These are phyloP conservation scores for Amanita pseudoporphyria DNA, from an alignment of 768 basidiomycete genomes.

Conservation along the genomic window DNA sequence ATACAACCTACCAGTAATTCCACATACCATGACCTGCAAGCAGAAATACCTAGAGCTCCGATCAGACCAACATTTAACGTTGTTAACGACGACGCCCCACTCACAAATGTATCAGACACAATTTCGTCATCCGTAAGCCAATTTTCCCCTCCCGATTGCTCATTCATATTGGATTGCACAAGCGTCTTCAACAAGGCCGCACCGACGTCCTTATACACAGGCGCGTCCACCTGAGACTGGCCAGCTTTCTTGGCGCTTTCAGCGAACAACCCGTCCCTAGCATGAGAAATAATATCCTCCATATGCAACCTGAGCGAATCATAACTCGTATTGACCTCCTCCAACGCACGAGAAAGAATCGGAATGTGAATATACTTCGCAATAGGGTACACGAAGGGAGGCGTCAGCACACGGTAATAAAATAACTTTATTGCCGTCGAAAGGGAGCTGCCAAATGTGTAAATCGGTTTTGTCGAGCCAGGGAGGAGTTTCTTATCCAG, in stretches of 20 bases:
- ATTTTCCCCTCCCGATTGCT: constrained; percentile 20
- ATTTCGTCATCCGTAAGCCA: constrained; percentile 34
- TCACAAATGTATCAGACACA: constrained; percentile 38
- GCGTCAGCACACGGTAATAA: constrained; percentile 20
- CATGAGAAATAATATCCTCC: constrained; percentile 28
- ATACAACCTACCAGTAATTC: background rate
- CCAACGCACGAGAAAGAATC: constrained; percentile 21
- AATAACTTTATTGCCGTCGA: constrained; percentile 20
- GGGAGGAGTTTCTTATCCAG: constrained; percentile 15
- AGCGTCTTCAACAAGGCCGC: constrained; percentile 34
- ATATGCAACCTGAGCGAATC: constrained; percentile 30
- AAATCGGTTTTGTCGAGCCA: constrained; percentile 20
- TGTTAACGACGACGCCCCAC: constrained; percentile 9
- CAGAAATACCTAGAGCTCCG: constrained; percentile 27
- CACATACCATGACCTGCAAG: constrained; percentile 39
- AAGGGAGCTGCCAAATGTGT: constrained; percentile 23
- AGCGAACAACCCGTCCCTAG: constrained; percentile 23
- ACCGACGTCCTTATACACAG: constrained; percentile 12
- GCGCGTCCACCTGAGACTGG: constrained; percentile 11
- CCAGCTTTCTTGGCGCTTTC: constrained; percentile 2
- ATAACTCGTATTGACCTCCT: constrained; percentile 22
- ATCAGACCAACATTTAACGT: background rate
- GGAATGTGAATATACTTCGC: constrained; percentile 23
- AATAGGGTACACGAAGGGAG: constrained; percentile 25
- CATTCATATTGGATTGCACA: constrained; percentile 36